Conservation (phyloP, 2,329 filamentous ascomycete species). For the Arachnopeziza araneosa region DNA sequence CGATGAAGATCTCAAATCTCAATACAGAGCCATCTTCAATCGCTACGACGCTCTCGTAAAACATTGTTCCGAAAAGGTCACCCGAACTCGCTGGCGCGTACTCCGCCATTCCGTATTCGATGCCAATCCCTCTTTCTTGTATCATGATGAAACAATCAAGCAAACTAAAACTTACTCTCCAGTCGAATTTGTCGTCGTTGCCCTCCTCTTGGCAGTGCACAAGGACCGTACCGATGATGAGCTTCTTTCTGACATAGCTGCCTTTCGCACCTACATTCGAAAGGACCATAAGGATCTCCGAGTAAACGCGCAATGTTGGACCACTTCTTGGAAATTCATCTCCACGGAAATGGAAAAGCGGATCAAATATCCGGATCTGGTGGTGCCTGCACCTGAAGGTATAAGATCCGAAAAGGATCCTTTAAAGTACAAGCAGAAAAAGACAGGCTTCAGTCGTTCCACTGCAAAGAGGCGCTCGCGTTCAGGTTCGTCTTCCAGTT, state of each 20-base stretch:
- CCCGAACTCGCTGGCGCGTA: constrained; percentile 21
- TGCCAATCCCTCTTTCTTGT: constrained; percentile 25
- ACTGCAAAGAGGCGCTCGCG: not conserved
- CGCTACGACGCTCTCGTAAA: constrained; percentile 29
- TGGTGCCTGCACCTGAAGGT: not conserved
- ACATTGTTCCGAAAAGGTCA: constrained; percentile 23
- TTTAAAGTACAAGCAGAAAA: not conserved
- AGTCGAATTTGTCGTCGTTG: constrained; percentile 31
- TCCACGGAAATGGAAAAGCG: constrained; percentile 11
- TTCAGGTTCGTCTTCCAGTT: not conserved
- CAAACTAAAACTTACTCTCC: constrained; percentile 33
- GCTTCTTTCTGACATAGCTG: constrained; percentile 30
- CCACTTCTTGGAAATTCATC: constrained; percentile 29
- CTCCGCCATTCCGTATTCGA: constrained; percentile 26
- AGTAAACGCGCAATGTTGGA: constrained; percentile 31
- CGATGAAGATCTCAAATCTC: constrained; percentile 24
- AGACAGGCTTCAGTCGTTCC: not conserved
- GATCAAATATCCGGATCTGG: not conserved
- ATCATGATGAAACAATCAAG: constrained; percentile 14
- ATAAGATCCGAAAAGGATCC: not conserved
- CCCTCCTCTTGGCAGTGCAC: constrained; percentile 29
- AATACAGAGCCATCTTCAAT: constrained; percentile 29
- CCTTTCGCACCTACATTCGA: constrained; percentile 29
- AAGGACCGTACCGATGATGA: constrained; percentile 26
- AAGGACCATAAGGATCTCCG: constrained; percentile 30